A percentile compares a stretch with the other conserved stretches of the same genome.
Evolutionary conservation across 2,329 filamentous ascomycete genomes (phyloP).

Genomic region (Cercospora janseana): DNA sequence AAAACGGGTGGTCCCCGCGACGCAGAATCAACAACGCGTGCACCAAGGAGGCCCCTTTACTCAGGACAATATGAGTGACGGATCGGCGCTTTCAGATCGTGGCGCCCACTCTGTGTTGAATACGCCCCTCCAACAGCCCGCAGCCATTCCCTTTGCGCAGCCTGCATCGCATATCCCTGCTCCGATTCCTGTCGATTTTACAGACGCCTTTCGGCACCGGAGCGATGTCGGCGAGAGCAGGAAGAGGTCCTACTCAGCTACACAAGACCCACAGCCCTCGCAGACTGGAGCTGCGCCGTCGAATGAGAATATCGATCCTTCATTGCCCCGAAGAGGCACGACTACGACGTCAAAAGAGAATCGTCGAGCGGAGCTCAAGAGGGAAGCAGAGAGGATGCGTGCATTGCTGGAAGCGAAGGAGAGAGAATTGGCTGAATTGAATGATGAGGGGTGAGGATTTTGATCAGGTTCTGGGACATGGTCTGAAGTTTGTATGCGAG

Average conservation of each 20-base stretch:
- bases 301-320: constrained; percentile 37
- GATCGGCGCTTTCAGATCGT: constrained; percentile 21
- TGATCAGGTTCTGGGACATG: too few relatives aligned
- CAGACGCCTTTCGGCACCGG: constrained; percentile 34
- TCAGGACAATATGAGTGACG: constrained; percentile 31
- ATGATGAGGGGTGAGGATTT: constrained; percentile 17
- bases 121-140: constrained; percentile 13
- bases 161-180: constrained; percentile 27
- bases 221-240: constrained; percentile 37
- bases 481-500: too few relatives aligned
- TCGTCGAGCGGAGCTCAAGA: constrained; percentile 63
- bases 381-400: constrained; percentile 74
- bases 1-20: constrained; percentile 87
- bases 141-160: constrained; percentile 14
- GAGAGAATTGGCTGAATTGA: constrained; percentile 59
- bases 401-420: constrained; percentile 71
- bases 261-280: constrained; percentile 23
- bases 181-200: constrained; percentile 41
- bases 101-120: constrained; percentile 10
- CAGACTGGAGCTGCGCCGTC: constrained; percentile 27
- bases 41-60: constrained; percentile 32
- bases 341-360: constrained; percentile 51
- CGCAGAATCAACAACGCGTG: constrained; percentile 39
- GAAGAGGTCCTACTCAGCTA: constrained; percentile 66
- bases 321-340: constrained; percentile 38